These are phyloP conservation scores for Colletotrichum higginsianum DNA, from an alignment of 2,329 filamentous ascomycete species.

Conservation along the genomic window DNA sequence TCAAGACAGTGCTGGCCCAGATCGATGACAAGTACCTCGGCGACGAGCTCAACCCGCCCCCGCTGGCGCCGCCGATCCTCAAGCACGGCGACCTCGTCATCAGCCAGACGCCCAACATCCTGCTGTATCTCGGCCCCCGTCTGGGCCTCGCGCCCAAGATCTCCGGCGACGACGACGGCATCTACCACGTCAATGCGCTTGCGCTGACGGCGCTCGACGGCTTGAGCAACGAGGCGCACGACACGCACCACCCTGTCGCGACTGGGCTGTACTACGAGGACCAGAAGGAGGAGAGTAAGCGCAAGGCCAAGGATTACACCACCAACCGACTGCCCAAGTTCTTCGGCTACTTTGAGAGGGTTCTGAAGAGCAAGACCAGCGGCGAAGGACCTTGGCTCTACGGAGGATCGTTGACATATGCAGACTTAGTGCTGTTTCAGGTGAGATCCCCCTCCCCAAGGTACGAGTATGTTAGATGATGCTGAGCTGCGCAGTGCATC, in stretches of 20 bases:
- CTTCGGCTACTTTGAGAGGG: conserved; percentile 78
- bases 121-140: conserved; percentile 76
- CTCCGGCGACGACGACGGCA: conserved; percentile 57
- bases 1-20: conserved; percentile 63
- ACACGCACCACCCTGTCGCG: conserved; percentile 81
- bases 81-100: conserved; percentile 74
- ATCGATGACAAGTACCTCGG: conserved; percentile 62
- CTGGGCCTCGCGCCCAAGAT: conserved; percentile 69
- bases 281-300: conserved; percentile 77
- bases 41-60: conserved; percentile 73
- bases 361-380: conserved; percentile 71
- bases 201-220: conserved; percentile 80
- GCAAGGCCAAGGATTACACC: conserved; percentile 71
- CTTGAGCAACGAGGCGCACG: conserved; percentile 79
- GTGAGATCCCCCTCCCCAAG: conserved; percentile 54
- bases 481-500: conserved; percentile 57
- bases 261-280: conserved; percentile 77
- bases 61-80: conserved; percentile 78
- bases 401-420: conserved; percentile 76
- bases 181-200: conserved; percentile 74
- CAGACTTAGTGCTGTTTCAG: conserved; percentile 82
- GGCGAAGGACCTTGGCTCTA: conserved; percentile 76
- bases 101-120: conserved; percentile 80
- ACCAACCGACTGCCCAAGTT: conserved; percentile 79
- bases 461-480: background rate